Percentiles rank a stretch among this genome's conserved stretches.
Evolutionary conservation across 2,329 filamentous ascomycete species (phyloP).

Genomic region (Verticillium tricorpus): DNA sequence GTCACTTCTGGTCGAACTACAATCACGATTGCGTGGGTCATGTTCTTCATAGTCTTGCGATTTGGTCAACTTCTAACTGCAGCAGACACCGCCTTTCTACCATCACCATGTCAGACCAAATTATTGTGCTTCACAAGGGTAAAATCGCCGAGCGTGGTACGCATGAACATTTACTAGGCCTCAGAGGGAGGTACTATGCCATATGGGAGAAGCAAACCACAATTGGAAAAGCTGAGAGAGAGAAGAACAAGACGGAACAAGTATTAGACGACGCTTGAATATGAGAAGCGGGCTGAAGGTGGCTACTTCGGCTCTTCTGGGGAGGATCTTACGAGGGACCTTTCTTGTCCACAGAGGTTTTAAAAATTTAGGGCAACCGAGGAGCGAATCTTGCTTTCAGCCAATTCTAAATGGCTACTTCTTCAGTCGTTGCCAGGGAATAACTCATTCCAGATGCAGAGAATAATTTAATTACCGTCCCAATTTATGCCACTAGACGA

Average conservation of each 20-base stretch:
- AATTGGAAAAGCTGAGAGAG: slow-evolving; percentile 29
- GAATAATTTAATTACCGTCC: background rate
- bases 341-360: background rate
- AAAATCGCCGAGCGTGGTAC: slow-evolving; percentile 45
- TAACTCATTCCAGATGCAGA: background rate
- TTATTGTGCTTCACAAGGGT: slow-evolving; percentile 49
- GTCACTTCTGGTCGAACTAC: slow-evolving; percentile 46
- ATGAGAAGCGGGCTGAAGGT: too few species aligned
- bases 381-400: background rate
- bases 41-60: background rate
- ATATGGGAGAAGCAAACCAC: slow-evolving; percentile 50
- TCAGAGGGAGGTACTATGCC: slow-evolving; percentile 41
- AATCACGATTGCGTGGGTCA: slow-evolving; percentile 43
- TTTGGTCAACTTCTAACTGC: background rate
- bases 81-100: slow-evolving; percentile 51
- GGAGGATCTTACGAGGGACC: too few species aligned
- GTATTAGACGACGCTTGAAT: background rate
- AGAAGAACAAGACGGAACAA: slow-evolving; percentile 21
- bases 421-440: background rate
- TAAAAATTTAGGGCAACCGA: background rate
- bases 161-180: slow-evolving; percentile 40
- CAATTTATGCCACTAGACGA: background rate
- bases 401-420: background rate
- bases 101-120: slow-evolving; percentile 50
- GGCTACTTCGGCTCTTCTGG: too few species aligned